Conservation (phyloP, 2,329 filamentous ascomycete species). For the Colletotrichum higginsianum region DNA sequence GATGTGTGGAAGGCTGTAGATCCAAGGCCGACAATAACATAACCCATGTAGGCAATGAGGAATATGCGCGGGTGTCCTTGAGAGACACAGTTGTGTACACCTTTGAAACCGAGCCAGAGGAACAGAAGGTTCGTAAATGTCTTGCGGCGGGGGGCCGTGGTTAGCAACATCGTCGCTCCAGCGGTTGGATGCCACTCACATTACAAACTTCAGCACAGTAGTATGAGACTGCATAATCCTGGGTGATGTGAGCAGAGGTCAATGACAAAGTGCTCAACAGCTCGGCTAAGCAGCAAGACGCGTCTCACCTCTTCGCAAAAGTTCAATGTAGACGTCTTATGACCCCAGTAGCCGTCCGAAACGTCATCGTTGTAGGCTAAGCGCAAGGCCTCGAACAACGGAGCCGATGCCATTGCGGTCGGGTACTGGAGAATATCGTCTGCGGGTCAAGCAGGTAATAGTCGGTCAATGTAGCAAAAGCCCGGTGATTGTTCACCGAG, state of each 20-base stretch:
- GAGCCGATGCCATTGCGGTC: slow-evolving; percentile 22
- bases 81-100: slow-evolving; percentile 79
- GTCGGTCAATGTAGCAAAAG: neutral
- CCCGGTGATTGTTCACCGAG: neutral
- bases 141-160: slow-evolving; percentile 54
- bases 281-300: slow-evolving; percentile 29
- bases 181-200: slow-evolving; percentile 47
- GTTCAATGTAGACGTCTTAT: slow-evolving; percentile 80
- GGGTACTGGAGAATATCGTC: neutral
- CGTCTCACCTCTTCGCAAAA: slow-evolving; percentile 84
- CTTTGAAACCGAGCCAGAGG: slow-evolving; percentile 82
- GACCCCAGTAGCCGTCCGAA: slow-evolving; percentile 73
- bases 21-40: slow-evolving; percentile 68
- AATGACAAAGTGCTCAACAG: neutral
- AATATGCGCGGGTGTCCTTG: slow-evolving; percentile 85
- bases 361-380: slow-evolving; percentile 38
- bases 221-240: slow-evolving; percentile 78
- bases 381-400: slow-evolving; percentile 32
- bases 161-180: neutral
- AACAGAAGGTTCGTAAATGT: slow-evolving; percentile 88
- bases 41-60: slow-evolving; percentile 71
- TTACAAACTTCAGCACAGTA: slow-evolving; percentile 86
- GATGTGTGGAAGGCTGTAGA: slow-evolving; percentile 72
- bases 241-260: slow-evolving; percentile 34
- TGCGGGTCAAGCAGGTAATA: neutral